phyloP scores from a whole-genome alignment of 805 yeast genomes.

The Ogataea philodendri region DNA sequence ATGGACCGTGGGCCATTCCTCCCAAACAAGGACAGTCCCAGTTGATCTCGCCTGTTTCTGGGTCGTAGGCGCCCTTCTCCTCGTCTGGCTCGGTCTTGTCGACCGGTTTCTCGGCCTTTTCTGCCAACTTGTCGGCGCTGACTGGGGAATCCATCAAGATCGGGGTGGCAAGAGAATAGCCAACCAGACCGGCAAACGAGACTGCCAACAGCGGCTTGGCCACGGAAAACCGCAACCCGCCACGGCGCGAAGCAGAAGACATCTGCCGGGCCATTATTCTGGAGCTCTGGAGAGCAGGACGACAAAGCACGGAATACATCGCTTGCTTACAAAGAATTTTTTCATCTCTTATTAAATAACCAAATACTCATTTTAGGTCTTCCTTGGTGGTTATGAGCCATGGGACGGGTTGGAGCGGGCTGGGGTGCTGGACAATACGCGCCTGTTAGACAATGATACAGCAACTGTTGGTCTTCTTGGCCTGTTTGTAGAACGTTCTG shows the following conservation, averaged over 20 bases:
- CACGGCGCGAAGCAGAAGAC: neutral
- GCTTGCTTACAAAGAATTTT: slow-evolving; percentile 6
- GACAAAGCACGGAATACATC: slow-evolving; percentile 3
- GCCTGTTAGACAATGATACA: slow-evolving; percentile 62
- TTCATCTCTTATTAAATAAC: no score
- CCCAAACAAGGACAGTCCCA: slow-evolving; percentile 99
- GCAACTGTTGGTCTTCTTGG: slow-evolving; percentile 91
- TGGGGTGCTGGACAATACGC: neutral
- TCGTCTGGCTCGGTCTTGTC: slow-evolving; percentile 30
- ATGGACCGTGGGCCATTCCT: slow-evolving; percentile 98
- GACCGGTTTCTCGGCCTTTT: slow-evolving; percentile 22
- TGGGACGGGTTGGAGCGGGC: neutral
- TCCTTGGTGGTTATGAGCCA: slow-evolving; percentile 9
- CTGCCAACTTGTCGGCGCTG: slow-evolving; percentile 13
- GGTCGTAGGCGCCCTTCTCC: slow-evolving; percentile 76
- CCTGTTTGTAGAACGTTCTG: slow-evolving; percentile 94
- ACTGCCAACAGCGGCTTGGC: neutral
- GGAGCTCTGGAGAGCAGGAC: slow-evolving; percentile 5
- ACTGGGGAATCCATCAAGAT: slow-evolving; percentile 17
- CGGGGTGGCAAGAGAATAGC: slow-evolving; percentile 8
- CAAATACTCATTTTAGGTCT: no score
- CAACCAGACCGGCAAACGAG: slow-evolving; percentile 6
- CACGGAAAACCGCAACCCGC: neutral
- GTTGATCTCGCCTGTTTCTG: slow-evolving; percentile 97
- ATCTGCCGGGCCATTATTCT: slow-evolving; percentile 6